phyloP scores from a whole-genome alignment of 108 stramenopile genomes.

The Asterionellopsis glacialis region DNA sequence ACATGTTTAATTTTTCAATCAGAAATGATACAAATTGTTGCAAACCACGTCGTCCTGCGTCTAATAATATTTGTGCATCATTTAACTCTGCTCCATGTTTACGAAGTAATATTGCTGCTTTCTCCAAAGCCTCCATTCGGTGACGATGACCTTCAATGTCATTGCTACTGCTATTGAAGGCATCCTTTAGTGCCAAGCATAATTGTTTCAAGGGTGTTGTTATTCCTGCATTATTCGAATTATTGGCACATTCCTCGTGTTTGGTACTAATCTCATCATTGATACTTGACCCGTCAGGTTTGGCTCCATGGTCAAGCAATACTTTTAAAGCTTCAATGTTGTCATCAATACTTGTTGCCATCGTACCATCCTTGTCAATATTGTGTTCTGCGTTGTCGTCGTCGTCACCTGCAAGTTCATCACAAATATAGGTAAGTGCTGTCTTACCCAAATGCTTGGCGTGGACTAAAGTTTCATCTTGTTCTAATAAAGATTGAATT shows the following conservation, averaged over 20 bases:
- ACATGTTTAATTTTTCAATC: slow-evolving; percentile 21
- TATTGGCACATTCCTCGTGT: too few species aligned
- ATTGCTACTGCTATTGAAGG: neutral
- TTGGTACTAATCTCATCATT: too few species aligned
- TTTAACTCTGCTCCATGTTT: slow-evolving; percentile 5
- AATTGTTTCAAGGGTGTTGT: neutral
- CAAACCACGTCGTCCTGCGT: slow-evolving; percentile 41
- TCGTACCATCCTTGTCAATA: neutral
- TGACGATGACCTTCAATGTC: neutral
- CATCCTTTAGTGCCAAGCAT: slow-evolving; percentile 1
- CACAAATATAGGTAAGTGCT: neutral
- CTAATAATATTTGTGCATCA: slow-evolving; percentile 21
- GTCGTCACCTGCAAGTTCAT: neutral
- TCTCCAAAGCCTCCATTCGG: neutral
- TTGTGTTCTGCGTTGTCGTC: neutral
- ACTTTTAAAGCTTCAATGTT: neutral
- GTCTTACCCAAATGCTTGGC: neutral
- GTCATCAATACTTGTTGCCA: neutral
- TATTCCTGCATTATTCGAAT: too few species aligned
- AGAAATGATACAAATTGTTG: slow-evolving; percentile 32
- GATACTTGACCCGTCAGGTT: neutral
- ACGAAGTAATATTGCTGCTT: slow-evolving; percentile 4
- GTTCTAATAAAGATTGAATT: neutral
- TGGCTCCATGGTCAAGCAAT: slow-evolving; percentile 7
- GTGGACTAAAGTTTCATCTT: neutral